phyloP scores from a whole-genome alignment of 2,329 filamentous ascomycete genomes.

The Calonectria pteridis region DNA sequence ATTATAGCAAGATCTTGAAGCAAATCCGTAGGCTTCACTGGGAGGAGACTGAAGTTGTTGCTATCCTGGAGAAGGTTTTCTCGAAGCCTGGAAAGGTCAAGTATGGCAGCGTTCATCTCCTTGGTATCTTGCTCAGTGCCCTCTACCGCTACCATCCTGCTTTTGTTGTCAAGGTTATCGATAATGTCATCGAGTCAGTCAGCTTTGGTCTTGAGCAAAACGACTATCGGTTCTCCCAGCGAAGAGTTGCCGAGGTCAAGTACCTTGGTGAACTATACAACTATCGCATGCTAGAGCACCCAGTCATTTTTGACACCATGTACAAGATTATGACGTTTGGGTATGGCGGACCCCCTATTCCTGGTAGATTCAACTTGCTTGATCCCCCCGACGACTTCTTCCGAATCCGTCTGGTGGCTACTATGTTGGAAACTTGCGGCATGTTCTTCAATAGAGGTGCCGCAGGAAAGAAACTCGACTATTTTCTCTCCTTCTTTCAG shows the following conservation, averaged over 20 bases:
- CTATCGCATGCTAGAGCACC: conserved; percentile 95
- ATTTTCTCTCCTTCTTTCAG: conserved; percentile 96
- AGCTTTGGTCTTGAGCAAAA: conserved; percentile 92
- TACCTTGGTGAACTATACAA: conserved; percentile 98
- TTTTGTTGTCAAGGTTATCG: conserved; percentile 92
- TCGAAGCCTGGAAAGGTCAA: conserved; percentile 97
- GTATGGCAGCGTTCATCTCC: conserved; percentile 94
- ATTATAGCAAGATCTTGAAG: conserved; percentile 93
- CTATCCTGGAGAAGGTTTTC: conserved; percentile 88
- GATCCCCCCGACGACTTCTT: conserved; percentile 97
- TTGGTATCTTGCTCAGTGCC: conserved; percentile 89
- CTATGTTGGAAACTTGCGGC: conserved; percentile 92
- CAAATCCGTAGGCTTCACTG: conserved; percentile 96
- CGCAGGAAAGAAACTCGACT: conserved; percentile 97
- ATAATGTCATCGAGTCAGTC: conserved; percentile 90
- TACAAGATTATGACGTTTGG: conserved; percentile 96
- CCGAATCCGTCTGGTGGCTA: conserved; percentile 90
- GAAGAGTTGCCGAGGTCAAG: conserved; percentile 93
- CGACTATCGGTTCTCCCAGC: conserved; percentile 97
- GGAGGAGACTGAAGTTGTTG: conserved; percentile 90
- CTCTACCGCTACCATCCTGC: conserved; percentile 92
- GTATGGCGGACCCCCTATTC: conserved; percentile 83
- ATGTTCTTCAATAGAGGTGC: conserved; percentile 95
- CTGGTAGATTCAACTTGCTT: conserved; percentile 80
- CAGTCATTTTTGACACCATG: conserved; percentile 93